Evolutionary conservation across 2,329 filamentous ascomycete species (phyloP), one percentile per base, ranked within the genome.

Genomic region (Diaporthe longicolla): DNA sequence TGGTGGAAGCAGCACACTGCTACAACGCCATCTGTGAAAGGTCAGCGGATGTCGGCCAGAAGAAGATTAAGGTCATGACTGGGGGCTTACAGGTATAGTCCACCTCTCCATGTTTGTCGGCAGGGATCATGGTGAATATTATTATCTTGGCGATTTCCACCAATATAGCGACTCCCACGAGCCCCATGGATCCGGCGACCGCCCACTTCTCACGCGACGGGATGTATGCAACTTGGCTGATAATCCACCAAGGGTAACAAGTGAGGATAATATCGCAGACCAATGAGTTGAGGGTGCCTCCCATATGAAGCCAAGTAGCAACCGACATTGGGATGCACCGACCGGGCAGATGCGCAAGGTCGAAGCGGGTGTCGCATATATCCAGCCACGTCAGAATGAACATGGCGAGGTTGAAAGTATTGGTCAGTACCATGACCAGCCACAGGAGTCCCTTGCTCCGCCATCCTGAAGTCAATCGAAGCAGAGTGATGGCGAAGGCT

Each of bases 371-470:
- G 40, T 73, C 63, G 52, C 71, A 73, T 3, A 73, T 70, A 3
- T 69, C 32, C 32, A 73, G 24, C 71, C 71, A 73, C 1, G 71
- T 73, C 29, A 73, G 29, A 13, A 73, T 58, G 24, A 57, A 48
- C 4, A 70, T 11, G 17, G 71, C 45, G 15, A 73, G 17, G 15
- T 55, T 40, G 55, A 59, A 59, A 1, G 35, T 21, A 19, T 57
- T 70, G n/a, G 63, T 69, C 43, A 73, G n/a, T 43, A 61, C 61
- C 17, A 73, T 50, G 19, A 73, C 43, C 40, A 70, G 3, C 63
- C 71, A 61, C 11, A 73, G 63, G 4, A 69, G 15, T 9, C 48
- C 35, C 24, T 50, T 69, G 19, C 52, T 70, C 29, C 35, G 15
- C 26, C 55, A n/a, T 11, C 72, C 72, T 13, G 65, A 55, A 6